Conservation (phyloP, 2,329 filamentous ascomycete genomes). For the Scedosporium dehoogii region DNA sequence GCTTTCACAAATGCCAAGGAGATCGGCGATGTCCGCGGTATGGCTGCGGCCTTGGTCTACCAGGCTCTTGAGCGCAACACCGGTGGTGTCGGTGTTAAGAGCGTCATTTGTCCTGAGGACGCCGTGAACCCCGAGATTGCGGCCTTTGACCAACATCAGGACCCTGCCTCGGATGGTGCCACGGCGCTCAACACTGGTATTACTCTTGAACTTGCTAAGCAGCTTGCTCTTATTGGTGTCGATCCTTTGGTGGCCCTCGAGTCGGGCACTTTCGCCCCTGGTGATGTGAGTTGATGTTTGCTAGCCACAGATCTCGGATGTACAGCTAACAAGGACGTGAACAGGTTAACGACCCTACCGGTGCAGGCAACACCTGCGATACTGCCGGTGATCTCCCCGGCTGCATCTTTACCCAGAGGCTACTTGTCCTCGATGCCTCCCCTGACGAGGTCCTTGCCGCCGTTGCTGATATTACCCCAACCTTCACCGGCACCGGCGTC, state of each 20-base stretch:
- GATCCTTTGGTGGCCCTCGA: constrained; percentile 52
- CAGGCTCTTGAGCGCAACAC: constrained; percentile 44
- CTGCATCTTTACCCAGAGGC: constrained; percentile 43
- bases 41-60: constrained; percentile 44
- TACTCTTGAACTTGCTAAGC: constrained; percentile 45
- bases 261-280: constrained; percentile 53
- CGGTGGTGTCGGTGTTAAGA: constrained; percentile 30
- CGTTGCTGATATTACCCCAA: constrained; percentile 26
- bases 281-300: constrained; percentile 30
- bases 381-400: constrained; percentile 33
- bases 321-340: background rate
- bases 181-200: constrained; percentile 50
- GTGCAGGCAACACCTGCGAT: constrained; percentile 33
- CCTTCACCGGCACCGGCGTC: constrained; percentile 21
- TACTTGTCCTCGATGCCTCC: constrained; percentile 44
- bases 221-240: constrained; percentile 51
- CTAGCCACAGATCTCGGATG: background rate
- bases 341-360: constrained; percentile 12
- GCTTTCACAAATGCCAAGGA: constrained; percentile 51
- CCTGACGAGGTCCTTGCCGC: constrained; percentile 40
- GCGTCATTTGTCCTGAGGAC: constrained; percentile 43
- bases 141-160: constrained; percentile 55
- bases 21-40: constrained; percentile 38
- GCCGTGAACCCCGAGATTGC: constrained; percentile 57
- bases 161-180: constrained; percentile 50